These are phyloP conservation scores for Diaporthe helianthi DNA, from an alignment of 2,329 filamentous ascomycete genomes.

Conservation along the genomic window DNA sequence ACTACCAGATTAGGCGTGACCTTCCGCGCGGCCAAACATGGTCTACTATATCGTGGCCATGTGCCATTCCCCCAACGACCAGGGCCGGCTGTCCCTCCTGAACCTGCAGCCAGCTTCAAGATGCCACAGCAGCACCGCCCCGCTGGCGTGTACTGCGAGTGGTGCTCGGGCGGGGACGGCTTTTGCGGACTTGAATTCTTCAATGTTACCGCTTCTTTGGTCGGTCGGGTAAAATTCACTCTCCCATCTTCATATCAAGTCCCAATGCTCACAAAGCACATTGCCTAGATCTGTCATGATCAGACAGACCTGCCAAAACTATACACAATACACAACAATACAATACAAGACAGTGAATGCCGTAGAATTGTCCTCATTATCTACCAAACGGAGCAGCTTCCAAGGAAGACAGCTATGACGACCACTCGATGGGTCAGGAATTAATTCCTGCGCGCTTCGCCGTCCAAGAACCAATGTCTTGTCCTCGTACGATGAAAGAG, in stretches of 20 bases:
- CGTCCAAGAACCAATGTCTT: background rate
- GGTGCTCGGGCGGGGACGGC: background rate
- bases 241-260: background rate
- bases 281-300: background rate
- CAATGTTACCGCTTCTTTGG: slow-evolving; percentile 11
- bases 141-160: too few species aligned
- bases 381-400: background rate
- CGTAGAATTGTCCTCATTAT: background rate
- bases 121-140: too few species aligned
- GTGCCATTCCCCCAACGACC: background rate
- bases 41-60: background rate
- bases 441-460: background rate
- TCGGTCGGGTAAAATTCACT: background rate
- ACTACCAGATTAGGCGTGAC: background rate
- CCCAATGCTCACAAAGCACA: background rate
- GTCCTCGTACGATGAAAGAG: background rate
- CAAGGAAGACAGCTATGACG: background rate
- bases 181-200: slow-evolving; percentile 11
- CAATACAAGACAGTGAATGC: background rate
- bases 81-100: background rate
- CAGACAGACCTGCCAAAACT: background rate
- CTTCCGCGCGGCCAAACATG: background rate
- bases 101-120: too few species aligned
- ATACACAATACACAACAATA: background rate
- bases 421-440: background rate